These are phyloP conservation scores for Obelidium mucronatum DNA, from an alignment of 192 early-diverging fungal genomes.

Conservation along the genomic window DNA sequence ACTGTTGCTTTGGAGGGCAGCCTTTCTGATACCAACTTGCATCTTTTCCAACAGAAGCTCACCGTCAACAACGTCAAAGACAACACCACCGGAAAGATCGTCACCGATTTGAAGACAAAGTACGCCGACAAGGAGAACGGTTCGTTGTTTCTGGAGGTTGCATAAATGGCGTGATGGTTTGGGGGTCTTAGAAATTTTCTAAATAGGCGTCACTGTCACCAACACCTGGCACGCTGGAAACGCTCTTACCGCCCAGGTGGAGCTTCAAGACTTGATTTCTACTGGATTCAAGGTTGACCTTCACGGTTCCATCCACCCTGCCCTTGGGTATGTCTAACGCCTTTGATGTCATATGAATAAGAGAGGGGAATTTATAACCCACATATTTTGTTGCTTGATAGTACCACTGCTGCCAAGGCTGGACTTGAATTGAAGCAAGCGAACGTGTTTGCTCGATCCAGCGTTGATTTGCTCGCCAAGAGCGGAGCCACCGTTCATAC, in stretches of 20 bases:
- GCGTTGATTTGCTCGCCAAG: constrained; percentile 90
- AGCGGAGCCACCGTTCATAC: constrained; percentile 83
- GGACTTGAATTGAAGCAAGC: constrained; percentile 96
- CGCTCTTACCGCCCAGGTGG: constrained; percentile 88
- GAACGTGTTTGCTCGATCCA: constrained; percentile 86
- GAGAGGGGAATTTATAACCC: no score
- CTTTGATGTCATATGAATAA: not conserved
- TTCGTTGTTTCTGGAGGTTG: not conserved
- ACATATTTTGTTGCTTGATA: constrained; percentile 22
- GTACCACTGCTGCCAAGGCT: constrained; percentile 80
- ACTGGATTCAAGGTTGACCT: constrained; percentile 97
- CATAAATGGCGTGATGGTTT: not conserved
- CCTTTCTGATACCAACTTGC: not conserved
- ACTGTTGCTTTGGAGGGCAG: not conserved
- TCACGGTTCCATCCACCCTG: constrained; percentile 80
- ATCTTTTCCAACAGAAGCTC: constrained; percentile 73
- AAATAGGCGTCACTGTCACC: constrained; percentile 84
- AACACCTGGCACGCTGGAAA: constrained; percentile 96
- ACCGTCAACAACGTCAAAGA: constrained; percentile 92
- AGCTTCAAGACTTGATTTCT: constrained; percentile 92
- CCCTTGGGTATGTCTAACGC: constrained; percentile 60
- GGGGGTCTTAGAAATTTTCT: not conserved
- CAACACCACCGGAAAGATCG: constrained; percentile 91
- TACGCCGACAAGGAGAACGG: constrained; percentile 93
- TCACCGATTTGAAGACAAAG: constrained; percentile 97